These are phyloP conservation scores for Podospora fimiseda DNA, from an alignment of 495 filamentous ascomycete species.

Conservation along the genomic window DNA sequence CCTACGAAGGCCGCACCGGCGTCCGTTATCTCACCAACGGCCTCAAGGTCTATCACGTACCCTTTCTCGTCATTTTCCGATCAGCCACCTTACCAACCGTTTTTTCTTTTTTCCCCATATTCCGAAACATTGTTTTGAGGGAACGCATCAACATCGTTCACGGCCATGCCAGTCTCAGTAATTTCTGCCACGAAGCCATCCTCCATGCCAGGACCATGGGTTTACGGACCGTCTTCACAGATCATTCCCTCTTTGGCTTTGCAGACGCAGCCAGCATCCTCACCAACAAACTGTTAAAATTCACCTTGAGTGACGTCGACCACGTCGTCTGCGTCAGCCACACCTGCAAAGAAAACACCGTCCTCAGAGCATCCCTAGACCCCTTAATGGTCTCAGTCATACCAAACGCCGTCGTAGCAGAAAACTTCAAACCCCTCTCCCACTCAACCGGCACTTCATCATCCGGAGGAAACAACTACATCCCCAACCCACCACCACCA, in stretches of 20 bases:
- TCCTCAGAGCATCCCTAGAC: slow-evolving; percentile 88
- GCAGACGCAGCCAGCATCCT: slow-evolving; percentile 93
- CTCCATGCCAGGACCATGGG: slow-evolving; percentile 96
- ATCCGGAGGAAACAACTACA: slow-evolving; percentile 8
- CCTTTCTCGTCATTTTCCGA: slow-evolving; percentile 91
- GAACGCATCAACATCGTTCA: slow-evolving; percentile 96
- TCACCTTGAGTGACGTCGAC: slow-evolving; percentile 91
- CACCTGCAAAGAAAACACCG: slow-evolving; percentile 98
- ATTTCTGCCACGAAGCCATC: slow-evolving; percentile 89
- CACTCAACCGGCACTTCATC: slow-evolving; percentile 31
- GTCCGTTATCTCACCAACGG: slow-evolving; percentile 98
- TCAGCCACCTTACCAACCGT: slow-evolving; percentile 94
- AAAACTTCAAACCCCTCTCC: slow-evolving; percentile 76
- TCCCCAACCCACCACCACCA: slow-evolving; percentile 25
- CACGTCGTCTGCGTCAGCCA: slow-evolving; percentile 98
- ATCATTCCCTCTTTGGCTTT: slow-evolving; percentile 97
- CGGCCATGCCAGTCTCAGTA: slow-evolving; percentile 88
- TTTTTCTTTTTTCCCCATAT: slow-evolving; percentile 96
- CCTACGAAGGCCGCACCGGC: slow-evolving; percentile 85
- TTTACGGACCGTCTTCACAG: slow-evolving; percentile 88
- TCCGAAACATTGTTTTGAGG: slow-evolving; percentile 89
- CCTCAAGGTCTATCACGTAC: slow-evolving; percentile 95
- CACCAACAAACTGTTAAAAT: slow-evolving; percentile 94
- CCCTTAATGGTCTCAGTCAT: slow-evolving; percentile 96
- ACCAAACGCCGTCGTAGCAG: slow-evolving; percentile 92